Percentiles rank a stretch among this genome's conserved stretches.
These are phyloP conservation scores for Gossypium ekmanianum DNA, from an alignment of 345 rosid species.

Conservation along the genomic window DNA sequence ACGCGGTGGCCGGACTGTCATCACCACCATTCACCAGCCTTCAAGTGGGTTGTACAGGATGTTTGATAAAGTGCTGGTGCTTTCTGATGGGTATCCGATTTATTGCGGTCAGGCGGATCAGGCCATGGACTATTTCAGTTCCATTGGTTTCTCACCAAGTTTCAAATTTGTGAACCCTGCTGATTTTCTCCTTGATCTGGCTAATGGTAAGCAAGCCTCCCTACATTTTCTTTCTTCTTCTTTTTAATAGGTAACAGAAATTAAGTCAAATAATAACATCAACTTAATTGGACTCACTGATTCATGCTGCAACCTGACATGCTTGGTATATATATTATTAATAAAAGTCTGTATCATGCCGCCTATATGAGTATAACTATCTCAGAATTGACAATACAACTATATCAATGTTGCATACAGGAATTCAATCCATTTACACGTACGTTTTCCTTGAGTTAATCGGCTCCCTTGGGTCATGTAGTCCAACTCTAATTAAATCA, in stretches of 20 bases:
- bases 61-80: slow-evolving; percentile 79
- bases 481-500: not conserved
- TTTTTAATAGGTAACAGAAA: not conserved
- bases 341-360: too few species aligned
- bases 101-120: slow-evolving; percentile 58
- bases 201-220: slow-evolving; percentile 54
- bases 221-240: not conserved
- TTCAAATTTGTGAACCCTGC: slow-evolving; percentile 72
- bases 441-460: too few species aligned
- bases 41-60: slow-evolving; percentile 71
- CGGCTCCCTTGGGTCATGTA: not conserved
- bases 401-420: too few species aligned
- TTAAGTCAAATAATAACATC: not conserved
- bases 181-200: slow-evolving; percentile 91
- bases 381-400: too few species aligned
- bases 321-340: not conserved
- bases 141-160: slow-evolving; percentile 59
- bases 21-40: slow-evolving; percentile 90
- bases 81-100: slow-evolving; percentile 73
- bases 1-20: slow-evolving; percentile 69
- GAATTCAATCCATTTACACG: too few species aligned
- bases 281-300: not conserved
- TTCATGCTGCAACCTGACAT: not conserved
- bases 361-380: too few species aligned
- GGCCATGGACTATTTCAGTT: slow-evolving; percentile 71